A percentile compares a stretch with the other conserved stretches of the same genome.
Conservation (phyloP, 2,329 filamentous ascomycete species). For the Penicillium sp. region DNA sequence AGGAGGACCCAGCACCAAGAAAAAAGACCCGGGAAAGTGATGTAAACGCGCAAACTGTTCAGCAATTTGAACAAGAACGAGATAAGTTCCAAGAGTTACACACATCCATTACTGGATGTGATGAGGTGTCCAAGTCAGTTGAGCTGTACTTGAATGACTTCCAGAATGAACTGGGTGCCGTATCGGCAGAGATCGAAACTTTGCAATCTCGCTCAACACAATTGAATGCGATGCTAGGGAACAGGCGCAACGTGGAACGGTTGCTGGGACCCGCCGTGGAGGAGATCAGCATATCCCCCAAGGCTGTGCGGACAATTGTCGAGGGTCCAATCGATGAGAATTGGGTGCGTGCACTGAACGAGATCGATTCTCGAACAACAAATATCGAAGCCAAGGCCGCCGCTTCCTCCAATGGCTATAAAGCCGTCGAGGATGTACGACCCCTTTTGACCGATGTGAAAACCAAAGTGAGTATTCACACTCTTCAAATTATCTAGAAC, state of each 20-base stretch:
- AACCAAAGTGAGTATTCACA: constrained; percentile 60
- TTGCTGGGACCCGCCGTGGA: constrained; percentile 85
- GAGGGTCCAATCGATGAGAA: constrained; percentile 87
- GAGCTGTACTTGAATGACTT: constrained; percentile 91
- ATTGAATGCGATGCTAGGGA: constrained; percentile 81
- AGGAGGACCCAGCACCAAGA: constrained; percentile 27
- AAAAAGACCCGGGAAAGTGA: constrained; percentile 31
- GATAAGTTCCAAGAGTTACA: constrained; percentile 88
- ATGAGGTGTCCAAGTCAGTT: constrained; percentile 89
- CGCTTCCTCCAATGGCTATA: constrained; percentile 62
- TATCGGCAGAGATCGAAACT: constrained; percentile 93
- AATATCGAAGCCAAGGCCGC: constrained; percentile 67
- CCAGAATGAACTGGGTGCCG: constrained; percentile 84
- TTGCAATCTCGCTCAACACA: constrained; percentile 82
- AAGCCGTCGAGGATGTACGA: constrained; percentile 78
- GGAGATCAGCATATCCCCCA: constrained; percentile 83
- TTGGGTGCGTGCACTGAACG: constrained; percentile 79
- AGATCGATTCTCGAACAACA: constrained; percentile 76
- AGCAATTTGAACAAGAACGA: constrained; percentile 79
- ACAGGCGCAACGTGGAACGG: constrained; percentile 85
- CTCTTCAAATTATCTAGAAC: not conserved
- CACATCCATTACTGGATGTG: constrained; percentile 81
- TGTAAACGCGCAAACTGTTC: constrained; percentile 59
- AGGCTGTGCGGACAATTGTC: constrained; percentile 77
- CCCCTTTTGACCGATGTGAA: constrained; percentile 83